phyloP scores from a whole-genome alignment of 179 eudicot genomes.

The Beta corolliflora region DNA sequence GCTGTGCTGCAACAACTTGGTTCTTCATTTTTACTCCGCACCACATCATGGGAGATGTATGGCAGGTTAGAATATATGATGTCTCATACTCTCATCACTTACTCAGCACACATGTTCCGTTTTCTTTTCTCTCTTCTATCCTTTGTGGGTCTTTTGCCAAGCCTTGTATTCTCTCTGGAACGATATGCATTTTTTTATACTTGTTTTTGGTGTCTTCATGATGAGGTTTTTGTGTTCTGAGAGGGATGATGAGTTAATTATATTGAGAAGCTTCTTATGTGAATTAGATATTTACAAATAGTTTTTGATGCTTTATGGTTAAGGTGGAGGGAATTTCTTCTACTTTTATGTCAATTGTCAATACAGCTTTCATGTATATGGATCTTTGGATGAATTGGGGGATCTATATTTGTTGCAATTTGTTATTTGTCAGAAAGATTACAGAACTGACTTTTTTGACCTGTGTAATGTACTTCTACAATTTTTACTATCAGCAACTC shows the following conservation, averaged over 20 bases:
- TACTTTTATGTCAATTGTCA: background rate
- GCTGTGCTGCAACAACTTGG: slow-evolving; percentile 74
- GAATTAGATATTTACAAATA: background rate
- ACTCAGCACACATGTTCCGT: background rate
- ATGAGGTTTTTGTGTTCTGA: background rate
- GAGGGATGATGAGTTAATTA: background rate
- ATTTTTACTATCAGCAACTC: slow-evolving; percentile 57
- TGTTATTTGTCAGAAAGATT: slow-evolving; percentile 5
- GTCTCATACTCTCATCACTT: background rate
- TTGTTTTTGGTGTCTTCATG: too few species aligned
- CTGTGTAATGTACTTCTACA: slow-evolving; percentile 7
- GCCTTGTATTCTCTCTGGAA: background rate
- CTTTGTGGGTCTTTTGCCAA: slow-evolving; percentile 10
- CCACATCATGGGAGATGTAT: slow-evolving; percentile 89
- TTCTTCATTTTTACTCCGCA: slow-evolving; percentile 76
- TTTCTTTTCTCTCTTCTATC: too few species aligned
- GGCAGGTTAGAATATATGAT: slow-evolving; percentile 68
- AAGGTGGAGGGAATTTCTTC: background rate
- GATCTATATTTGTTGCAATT: background rate
- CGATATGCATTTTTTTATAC: background rate
- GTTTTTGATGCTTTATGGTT: background rate
- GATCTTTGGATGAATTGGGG: background rate
- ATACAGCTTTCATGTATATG: background rate
- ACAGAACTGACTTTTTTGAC: background rate
- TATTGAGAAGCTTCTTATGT: background rate